phyloP scores from a whole-genome alignment of 2,329 filamentous ascomycete species.

The Diaporthe citriasiana region DNA sequence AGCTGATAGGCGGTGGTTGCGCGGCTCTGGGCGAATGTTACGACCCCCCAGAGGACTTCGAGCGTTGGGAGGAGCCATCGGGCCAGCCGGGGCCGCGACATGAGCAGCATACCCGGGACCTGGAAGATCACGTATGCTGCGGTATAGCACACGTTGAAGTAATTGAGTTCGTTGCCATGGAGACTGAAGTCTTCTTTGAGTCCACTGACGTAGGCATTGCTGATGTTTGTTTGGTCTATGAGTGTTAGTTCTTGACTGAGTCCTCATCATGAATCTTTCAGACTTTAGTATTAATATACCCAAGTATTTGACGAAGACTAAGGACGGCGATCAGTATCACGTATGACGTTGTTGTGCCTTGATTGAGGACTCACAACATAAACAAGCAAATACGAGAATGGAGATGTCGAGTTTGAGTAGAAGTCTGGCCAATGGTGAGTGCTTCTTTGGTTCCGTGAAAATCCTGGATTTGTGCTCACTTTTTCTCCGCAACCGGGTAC shows the following conservation, averaged over 20 bases:
- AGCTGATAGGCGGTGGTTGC: slow-evolving; percentile 50
- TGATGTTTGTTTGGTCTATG: slow-evolving; percentile 52
- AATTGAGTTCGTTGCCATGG: slow-evolving; percentile 56
- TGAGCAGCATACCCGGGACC: slow-evolving; percentile 50
- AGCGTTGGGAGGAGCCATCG: slow-evolving; percentile 51
- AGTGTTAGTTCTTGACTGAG: neutral
- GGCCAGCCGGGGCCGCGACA: slow-evolving; percentile 50
- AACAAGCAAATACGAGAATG: slow-evolving; percentile 51
- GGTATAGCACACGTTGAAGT: slow-evolving; percentile 59
- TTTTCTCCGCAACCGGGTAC: slow-evolving; percentile 50
- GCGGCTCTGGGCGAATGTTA: slow-evolving; percentile 50
- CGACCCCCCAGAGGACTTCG: slow-evolving; percentile 51
- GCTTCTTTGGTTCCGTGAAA: neutral
- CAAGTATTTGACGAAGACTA: slow-evolving; percentile 53
- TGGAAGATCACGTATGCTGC: slow-evolving; percentile 55
- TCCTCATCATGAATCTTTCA: too few relatives aligned
- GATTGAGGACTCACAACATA: slow-evolving; percentile 49
- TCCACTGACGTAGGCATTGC: slow-evolving; percentile 56
- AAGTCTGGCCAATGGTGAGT: slow-evolving; percentile 45
- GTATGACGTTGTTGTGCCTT: too few relatives aligned
- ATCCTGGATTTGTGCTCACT: slow-evolving; percentile 42
- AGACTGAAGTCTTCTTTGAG: slow-evolving; percentile 56
- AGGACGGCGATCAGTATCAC: neutral
- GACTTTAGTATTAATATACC: too few relatives aligned
- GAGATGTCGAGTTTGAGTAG: slow-evolving; percentile 52